A percentile compares a stretch with the other conserved stretches of the same genome.
phyloP scores from a whole-genome alignment of 495 filamentous ascomycete genomes.

The Sporormia fimetaria region DNA sequence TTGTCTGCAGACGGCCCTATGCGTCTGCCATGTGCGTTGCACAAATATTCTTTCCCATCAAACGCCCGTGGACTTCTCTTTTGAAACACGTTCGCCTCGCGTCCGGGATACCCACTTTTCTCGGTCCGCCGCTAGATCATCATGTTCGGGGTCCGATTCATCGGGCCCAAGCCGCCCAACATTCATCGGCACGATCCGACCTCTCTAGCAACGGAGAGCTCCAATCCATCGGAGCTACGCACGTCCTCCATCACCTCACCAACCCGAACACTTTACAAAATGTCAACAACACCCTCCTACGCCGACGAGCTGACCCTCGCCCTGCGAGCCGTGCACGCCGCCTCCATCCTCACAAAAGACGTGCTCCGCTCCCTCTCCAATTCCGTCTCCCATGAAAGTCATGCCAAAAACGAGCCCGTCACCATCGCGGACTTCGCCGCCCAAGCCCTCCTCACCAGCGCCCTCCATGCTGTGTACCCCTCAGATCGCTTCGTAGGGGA shows the following conservation, averaged over 20 bases:
- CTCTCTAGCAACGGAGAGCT: neutral
- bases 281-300: slow-evolving; percentile 8
- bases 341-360: slow-evolving; percentile 20
- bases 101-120: no score
- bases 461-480: slow-evolving; percentile 19
- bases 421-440: slow-evolving; percentile 27
- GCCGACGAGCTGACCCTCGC: slow-evolving; percentile 18
- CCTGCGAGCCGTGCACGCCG: slow-evolving; percentile 18
- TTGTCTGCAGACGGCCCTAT: no score
- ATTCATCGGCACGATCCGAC: no score
- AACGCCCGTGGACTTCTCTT: no score
- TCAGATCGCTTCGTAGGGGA: slow-evolving; percentile 25
- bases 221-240: neutral
- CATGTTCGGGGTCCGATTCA: no score
- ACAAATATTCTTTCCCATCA: no score
- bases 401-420: slow-evolving; percentile 24
- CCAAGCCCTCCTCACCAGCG: slow-evolving; percentile 24
- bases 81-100: no score
- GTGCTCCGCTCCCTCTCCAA: slow-evolving; percentile 19
- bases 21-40: no score
- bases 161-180: no score
- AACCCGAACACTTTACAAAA: neutral
- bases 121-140: no score
- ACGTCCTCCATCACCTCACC: slow-evolving; percentile 1
- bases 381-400: slow-evolving; percentile 11